Evolutionary conservation across 192 early-diverging fungal genomes (phyloP).

Genomic region (Coemansia sp.): DNA sequence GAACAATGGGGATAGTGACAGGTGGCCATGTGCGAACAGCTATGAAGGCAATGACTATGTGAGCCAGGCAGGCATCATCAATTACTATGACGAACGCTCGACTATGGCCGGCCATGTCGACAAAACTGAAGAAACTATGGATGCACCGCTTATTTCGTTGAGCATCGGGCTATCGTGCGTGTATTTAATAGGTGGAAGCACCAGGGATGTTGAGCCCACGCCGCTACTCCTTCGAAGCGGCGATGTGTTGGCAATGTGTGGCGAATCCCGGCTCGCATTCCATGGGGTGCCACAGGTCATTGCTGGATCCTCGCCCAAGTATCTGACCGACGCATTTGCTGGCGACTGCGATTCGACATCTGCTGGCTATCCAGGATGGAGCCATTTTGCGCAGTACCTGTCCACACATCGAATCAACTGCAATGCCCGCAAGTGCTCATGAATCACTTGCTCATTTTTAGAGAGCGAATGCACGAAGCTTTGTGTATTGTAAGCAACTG

Average conservation of each 20-base stretch:
- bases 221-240: conserved; percentile 80
- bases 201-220: conserved; percentile 66
- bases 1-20: neutral
- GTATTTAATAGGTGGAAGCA: conserved; percentile 77
- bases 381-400: conserved; percentile 69
- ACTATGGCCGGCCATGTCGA: conserved; percentile 93
- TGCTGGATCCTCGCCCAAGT: conserved; percentile 66
- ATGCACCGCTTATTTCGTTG: conserved; percentile 79
- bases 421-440: conserved; percentile 79
- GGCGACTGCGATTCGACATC: conserved; percentile 20
- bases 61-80: conserved; percentile 91
- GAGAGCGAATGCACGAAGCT: no score
- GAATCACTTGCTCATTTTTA: neutral
- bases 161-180: conserved; percentile 64
- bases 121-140: conserved; percentile 81
- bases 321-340: conserved; percentile 45
- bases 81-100: conserved; percentile 85
- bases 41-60: conserved; percentile 61
- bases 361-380: conserved; percentile 61
- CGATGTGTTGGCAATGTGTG: conserved; percentile 88
- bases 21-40: conserved; percentile 47
- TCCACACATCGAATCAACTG: conserved; percentile 77
- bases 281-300: conserved; percentile 88
- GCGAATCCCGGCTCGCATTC: conserved; percentile 69
- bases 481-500: no score